Conservation (phyloP, 371 early-diverging fungal species). For the Parasitella parasitica region DNA sequence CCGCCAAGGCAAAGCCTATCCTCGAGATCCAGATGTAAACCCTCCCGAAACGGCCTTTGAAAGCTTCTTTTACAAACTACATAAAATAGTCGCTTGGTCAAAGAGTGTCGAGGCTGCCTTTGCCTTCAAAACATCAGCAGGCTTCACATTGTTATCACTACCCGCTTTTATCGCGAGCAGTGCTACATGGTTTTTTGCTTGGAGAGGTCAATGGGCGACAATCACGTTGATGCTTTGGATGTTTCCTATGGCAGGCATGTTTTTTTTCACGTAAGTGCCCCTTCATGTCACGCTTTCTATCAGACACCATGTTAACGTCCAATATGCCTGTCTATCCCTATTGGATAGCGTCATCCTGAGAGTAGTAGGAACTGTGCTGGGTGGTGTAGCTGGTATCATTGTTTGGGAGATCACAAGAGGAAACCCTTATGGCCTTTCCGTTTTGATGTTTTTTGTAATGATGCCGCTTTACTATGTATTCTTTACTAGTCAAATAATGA, state of each 20-base stretch:
- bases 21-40: conserved; percentile 44
- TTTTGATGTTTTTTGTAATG: conserved; percentile 28
- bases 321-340: too few relatives aligned
- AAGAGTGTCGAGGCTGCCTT: conserved; percentile 24
- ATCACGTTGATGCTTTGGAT: conserved; percentile 46
- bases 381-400: conserved; percentile 39
- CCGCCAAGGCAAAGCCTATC: conserved; percentile 7
- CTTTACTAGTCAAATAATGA: conserved; percentile 22
- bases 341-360: conserved; percentile 29
- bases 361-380: conserved; percentile 34
- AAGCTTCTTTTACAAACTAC: conserved; percentile 20
- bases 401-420: conserved; percentile 46
- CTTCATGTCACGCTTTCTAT: not conserved
- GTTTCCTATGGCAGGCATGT: conserved; percentile 38
- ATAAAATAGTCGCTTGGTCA: conserved; percentile 25
- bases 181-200: conserved; percentile 37
- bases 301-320: not conserved
- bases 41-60: conserved; percentile 33
- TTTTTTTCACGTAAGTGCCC: conserved; percentile 30
- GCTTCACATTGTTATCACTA: conserved; percentile 31
- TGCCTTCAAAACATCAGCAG: conserved; percentile 41
- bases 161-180: conserved; percentile 34
- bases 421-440: conserved; percentile 38
- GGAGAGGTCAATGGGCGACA: conserved; percentile 48
- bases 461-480: conserved; percentile 31